Percentiles rank a stretch among this genome's conserved stretches.
Conservation (phyloP, 2,329 filamentous ascomycete genomes). For the Aspergillus neotritici region DNA sequence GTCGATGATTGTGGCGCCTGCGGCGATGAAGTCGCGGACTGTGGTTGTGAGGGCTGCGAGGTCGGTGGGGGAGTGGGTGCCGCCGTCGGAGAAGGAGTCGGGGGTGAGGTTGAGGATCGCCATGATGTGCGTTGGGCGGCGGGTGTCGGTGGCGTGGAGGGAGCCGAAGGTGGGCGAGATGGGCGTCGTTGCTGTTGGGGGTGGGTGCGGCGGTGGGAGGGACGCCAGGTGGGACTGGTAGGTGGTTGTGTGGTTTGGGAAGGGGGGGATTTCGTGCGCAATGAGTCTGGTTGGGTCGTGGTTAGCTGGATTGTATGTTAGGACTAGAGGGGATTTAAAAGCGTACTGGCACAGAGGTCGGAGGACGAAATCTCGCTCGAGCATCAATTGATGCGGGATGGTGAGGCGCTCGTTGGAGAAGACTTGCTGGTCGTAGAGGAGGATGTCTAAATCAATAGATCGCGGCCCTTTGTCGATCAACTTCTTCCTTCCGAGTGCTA, state of each 20-base stretch:
- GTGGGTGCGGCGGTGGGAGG: conserved; percentile 30
- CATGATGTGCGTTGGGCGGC: conserved; percentile 72
- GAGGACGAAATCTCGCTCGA: conserved; percentile 90
- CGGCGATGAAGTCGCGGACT: conserved; percentile 56
- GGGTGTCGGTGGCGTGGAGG: conserved; percentile 53
- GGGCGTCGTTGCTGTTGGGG: conserved; percentile 36
- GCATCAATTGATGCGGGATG: conserved; percentile 77
- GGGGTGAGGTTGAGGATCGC: conserved; percentile 91
- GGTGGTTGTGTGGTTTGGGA: conserved; percentile 22
- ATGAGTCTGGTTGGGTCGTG: conserved; percentile 31
- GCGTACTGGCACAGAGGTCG: conserved; percentile 62
- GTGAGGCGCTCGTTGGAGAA: conserved; percentile 68
- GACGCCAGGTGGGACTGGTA: conserved; percentile 32
- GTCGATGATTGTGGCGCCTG: conserved; percentile 80
- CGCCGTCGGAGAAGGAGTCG: conserved; percentile 94
- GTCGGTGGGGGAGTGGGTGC: conserved; percentile 52
- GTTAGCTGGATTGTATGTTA: conserved; percentile 5
- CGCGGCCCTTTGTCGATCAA: conserved; percentile 87
- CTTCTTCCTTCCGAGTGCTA: conserved; percentile 71
- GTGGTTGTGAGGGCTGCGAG: conserved; percentile 50
- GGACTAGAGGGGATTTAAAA: not conserved
- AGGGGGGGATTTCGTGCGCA: conserved; percentile 34
- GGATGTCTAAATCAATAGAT: conserved; percentile 89
- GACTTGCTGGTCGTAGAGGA: conserved; percentile 67
- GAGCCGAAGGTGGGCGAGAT: conserved; percentile 41